Evolutionary conservation across 306 rosid species (phyloP).

Genomic region (Lathyrus sativus): DNA sequence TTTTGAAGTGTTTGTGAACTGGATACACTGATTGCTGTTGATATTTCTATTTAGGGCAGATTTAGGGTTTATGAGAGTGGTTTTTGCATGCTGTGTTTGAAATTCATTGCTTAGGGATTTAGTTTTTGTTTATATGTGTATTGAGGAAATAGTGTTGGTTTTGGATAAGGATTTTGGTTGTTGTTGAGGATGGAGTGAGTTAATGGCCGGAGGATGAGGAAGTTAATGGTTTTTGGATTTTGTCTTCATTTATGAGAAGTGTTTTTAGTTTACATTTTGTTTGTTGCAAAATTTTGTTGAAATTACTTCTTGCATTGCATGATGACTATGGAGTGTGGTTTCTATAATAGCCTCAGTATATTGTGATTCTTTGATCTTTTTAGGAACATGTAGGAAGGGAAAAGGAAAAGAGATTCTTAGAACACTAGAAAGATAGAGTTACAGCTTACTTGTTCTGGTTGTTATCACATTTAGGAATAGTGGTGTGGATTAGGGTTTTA

Average conservation of each 20-base stretch:
- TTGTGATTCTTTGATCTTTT: neutral
- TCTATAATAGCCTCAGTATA: neutral
- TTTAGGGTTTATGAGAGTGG: slow-evolving; percentile 24
- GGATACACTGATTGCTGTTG: neutral
- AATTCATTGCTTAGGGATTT: slow-evolving; percentile 9
- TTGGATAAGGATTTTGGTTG: neutral
- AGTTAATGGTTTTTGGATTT: no score
- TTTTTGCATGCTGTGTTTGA: neutral
- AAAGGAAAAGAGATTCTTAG: neutral
- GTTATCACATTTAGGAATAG: neutral
- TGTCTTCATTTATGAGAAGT: neutral
- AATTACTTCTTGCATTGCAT: no score
- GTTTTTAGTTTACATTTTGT: neutral
- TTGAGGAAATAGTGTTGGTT: slow-evolving; percentile 13
- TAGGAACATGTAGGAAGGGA: neutral
- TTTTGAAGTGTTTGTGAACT: slow-evolving; percentile 3
- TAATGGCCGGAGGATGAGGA: neutral
- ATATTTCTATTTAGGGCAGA: slow-evolving; percentile 8
- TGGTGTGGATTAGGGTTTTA: neutral
- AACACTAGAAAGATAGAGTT: neutral
- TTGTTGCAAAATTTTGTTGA: neutral
- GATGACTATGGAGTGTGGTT: neutral
- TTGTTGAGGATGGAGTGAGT: neutral
- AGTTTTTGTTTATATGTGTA: neutral
- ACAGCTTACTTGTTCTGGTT: neutral